Evolutionary conservation across 2,329 filamentous ascomycete species (phyloP).

Genomic region (Nemania sp.): DNA sequence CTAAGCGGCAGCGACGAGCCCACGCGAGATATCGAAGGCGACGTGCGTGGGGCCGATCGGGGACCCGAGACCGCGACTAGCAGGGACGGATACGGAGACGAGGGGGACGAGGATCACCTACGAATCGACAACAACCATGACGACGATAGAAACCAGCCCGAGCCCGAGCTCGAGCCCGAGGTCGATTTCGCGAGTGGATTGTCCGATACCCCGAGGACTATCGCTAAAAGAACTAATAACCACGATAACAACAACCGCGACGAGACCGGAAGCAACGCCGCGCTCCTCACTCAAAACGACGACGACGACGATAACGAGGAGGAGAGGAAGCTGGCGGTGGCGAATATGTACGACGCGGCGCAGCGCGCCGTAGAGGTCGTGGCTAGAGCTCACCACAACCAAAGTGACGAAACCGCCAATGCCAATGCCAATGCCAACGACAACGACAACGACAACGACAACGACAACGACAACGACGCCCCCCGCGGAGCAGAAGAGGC

Average conservation of each 20-base stretch:
- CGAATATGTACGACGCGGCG: neutral
- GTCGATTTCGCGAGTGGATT: too few species aligned
- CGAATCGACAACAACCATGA: neutral
- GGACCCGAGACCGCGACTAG: too few species aligned
- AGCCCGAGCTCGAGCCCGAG: too few species aligned
- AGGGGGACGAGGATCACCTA: neutral
- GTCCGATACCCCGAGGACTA: too few species aligned
- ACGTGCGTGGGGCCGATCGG: too few species aligned
- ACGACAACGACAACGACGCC: neutral
- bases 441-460: neutral
- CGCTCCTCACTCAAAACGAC: too few species aligned
- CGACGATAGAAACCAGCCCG: neutral
- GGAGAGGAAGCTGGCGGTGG: neutral
- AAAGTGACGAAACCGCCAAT: neutral
- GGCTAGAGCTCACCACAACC: neutral
- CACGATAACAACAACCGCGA: too few species aligned
- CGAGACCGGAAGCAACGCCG: neutral
- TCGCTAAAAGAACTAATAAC: neutral
- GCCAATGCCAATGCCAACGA: neutral
- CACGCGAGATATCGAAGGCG: too few species aligned
- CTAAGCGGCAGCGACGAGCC: too few species aligned
- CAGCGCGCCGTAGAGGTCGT: neutral
- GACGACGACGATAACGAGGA: neutral
- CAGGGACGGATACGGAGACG: neutral
- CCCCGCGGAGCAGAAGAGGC: neutral